Evolutionary conservation across 371 early-diverging fungal genomes (phyloP).

Genomic region (Massospora cicadina): DNA sequence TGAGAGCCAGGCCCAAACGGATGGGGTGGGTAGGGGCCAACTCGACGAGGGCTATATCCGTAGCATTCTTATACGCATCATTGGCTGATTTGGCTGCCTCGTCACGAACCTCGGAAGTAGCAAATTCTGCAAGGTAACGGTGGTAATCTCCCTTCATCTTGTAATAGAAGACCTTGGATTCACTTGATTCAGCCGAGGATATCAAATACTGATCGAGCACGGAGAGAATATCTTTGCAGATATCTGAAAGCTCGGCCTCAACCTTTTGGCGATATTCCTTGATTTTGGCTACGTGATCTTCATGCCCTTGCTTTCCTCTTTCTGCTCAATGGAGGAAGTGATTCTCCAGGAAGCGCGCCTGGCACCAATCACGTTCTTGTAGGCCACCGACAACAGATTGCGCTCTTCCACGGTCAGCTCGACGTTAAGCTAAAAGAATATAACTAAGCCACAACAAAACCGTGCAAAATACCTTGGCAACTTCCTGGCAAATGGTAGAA

Average conservation of each 20-base stretch:
- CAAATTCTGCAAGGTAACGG: conserved; percentile 80
- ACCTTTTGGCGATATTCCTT: conserved; percentile 54
- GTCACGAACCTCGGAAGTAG: conserved; percentile 43
- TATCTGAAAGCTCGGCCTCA: conserved; percentile 54
- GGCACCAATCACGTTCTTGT: conserved; percentile 93
- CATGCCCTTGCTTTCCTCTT: conserved; percentile 61
- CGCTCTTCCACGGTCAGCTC: conserved; percentile 82
- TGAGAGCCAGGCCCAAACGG: conserved; percentile 73
- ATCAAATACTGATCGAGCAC: conserved; percentile 62
- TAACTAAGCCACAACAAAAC: not conserved
- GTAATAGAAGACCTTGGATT: conserved; percentile 76
- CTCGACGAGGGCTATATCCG: conserved; percentile 46
- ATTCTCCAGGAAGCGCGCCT: conserved; percentile 95
- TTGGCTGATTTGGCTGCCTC: conserved; percentile 47
- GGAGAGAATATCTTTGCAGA: conserved; percentile 61
- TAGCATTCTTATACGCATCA: conserved; percentile 65
- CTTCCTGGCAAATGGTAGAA: conserved; percentile 11
- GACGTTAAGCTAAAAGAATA: conserved; percentile 20
- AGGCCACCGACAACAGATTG: conserved; percentile 90
- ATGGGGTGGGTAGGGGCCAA: conserved; percentile 71
- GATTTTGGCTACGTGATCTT: conserved; percentile 45
- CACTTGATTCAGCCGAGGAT: conserved; percentile 39
- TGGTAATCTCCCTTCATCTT: conserved; percentile 80
- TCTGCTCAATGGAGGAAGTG: conserved; percentile 80
- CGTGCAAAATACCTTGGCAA: conserved; percentile 14